A percentile compares a stretch with the other conserved stretches of the same genome.
phyloP scores from a whole-genome alignment of 176 grass and related monocot genomes.

The Rhipidocladum racemiflorum region DNA sequence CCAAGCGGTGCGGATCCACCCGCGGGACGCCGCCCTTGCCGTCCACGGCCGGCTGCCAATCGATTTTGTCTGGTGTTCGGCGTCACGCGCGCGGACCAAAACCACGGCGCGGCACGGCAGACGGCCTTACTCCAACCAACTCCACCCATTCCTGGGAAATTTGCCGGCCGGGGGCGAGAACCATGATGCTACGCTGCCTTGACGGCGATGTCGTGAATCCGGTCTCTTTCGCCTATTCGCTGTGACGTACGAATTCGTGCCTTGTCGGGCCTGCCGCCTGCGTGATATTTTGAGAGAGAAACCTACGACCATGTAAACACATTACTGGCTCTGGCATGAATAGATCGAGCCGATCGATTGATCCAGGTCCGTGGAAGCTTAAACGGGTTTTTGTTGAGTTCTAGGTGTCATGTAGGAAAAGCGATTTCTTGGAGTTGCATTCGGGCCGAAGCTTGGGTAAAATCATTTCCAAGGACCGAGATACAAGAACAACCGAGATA shows the following conservation, averaged over 20 bases:
- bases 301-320: not conserved
- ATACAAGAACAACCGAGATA: not conserved
- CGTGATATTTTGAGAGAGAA: slow-evolving; percentile 1
- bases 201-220: not conserved
- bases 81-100: not conserved
- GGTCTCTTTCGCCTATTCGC: not conserved
- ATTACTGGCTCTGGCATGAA: not conserved
- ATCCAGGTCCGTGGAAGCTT: not conserved
- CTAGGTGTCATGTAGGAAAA: not conserved
- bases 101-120: not conserved
- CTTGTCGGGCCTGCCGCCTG: not conserved
- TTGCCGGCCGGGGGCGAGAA: slow-evolving; percentile 1
- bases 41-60: slow-evolving; percentile 16
- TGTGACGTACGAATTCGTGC: not conserved
- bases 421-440: not conserved
- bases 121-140: not conserved
- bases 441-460: not conserved
- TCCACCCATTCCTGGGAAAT: not conserved
- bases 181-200: not conserved
- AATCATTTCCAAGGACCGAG: not conserved
- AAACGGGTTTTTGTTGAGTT: not conserved
- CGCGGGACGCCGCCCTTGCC: not conserved
- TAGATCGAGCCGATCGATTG: not conserved
- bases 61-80: not conserved
- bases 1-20: not conserved